Conservation (phyloP, 352 stramenopile genomes). For the Phytophthora fragariae region DNA sequence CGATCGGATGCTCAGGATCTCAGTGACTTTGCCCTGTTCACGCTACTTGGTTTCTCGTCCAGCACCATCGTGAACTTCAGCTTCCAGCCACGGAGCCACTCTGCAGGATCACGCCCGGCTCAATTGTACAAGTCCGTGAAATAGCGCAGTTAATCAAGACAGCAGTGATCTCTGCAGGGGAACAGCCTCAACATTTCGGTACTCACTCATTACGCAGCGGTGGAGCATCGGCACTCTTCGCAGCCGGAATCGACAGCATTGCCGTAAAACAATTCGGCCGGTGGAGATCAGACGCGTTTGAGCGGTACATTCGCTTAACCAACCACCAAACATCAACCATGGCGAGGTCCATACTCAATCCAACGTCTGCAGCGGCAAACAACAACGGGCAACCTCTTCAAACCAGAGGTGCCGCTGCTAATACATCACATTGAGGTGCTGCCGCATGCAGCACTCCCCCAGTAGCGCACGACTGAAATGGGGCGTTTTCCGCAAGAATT, state of each 20-base stretch:
- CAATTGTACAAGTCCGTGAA: constrained; percentile 8
- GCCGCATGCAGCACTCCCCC: too few relatives aligned
- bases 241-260: neutral
- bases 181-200: neutral
- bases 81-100: neutral
- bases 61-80: neutral
- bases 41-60: neutral
- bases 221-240: neutral
- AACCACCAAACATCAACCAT: constrained; percentile 5
- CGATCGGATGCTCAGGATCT: neutral
- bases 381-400: constrained; percentile 4
- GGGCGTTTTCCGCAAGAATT: too few relatives aligned
- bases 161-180: neutral
- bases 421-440: too few relatives aligned
- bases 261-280: neutral
- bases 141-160: neutral
- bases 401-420: too few relatives aligned
- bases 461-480: too few relatives aligned
- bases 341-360: constrained; percentile 1
- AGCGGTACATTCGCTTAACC: neutral
- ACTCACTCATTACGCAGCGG: neutral
- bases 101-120: neutral
- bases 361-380: constrained; percentile 1
- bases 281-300: neutral
- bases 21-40: neutral